Base-by-base conservation (phyloP, 805 yeast genomes). In the Wickerhamiella lipophila region DNA sequence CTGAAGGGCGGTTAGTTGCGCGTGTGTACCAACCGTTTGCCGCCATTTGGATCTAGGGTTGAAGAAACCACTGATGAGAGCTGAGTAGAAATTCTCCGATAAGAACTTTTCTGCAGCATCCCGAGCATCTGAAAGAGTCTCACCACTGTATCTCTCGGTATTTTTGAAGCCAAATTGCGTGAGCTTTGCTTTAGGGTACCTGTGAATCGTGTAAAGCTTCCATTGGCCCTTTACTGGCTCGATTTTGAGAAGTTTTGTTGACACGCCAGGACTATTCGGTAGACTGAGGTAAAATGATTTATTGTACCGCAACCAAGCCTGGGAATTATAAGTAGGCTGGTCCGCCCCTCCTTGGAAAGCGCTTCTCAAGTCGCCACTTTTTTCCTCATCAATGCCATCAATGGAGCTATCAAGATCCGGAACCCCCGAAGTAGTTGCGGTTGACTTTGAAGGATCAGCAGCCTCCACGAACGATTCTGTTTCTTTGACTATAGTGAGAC, bases 11-110 rank as follows among this genome's bases (percentile, higher is more conserved):
- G 25, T 15, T 12, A 26, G 21, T 25, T 48, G 50, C 4, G 34
- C 42, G 19, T 42, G 23, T 2, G 43, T 35, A 1, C 38, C 13
- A 2, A 22, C n/a, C 9, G 3, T 15, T 3, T 13, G 18, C 25
- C 50, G 46, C 50, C 50, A 48, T 4, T 35, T n/a, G 2, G 42
- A 42, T 3, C 11, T 11, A n/a, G 13, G 5, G 3, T 9, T 32
- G 41, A 40, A 22, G 19, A n/a, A 38, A 6, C 42, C 42, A 19
- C 16, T 4, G 4, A 7, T 3, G 3, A 38, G 26, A 21, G 42
- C 6, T 3, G 11, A 6, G 27, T 6, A 38, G 26, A 38, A 38
- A 3, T n/a, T 9, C 6, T 13, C n/a, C 26, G 7, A 5, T 6
- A 38, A 16, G 21, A 19, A 38, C 26, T 7, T n/a, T 3, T 19